A percentile compares a stretch with the other conserved stretches of the same genome.
Evolutionary conservation across 106 monocot genomes (phyloP).

Genomic region (Cymbidium sinense): DNA sequence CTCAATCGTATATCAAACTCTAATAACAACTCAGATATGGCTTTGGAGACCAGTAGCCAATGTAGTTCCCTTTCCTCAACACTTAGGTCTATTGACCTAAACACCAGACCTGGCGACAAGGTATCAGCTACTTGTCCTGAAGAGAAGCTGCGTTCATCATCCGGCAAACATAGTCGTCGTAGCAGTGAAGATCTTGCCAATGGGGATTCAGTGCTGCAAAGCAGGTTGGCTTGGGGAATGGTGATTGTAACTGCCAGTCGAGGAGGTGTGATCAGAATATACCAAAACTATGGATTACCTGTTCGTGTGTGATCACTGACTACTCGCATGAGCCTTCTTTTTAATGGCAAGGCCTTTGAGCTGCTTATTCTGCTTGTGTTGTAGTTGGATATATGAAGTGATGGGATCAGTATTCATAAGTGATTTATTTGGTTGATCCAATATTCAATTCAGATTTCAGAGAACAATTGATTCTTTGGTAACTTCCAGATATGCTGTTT

Average conservation of each 20-base stretch:
- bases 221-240: slow-evolving; percentile 42
- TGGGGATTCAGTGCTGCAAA: slow-evolving; percentile 7
- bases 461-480: neutral
- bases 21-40: neutral
- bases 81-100: neutral
- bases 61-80: neutral
- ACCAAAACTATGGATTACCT: slow-evolving; percentile 47
- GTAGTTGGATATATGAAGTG: too few relatives aligned
- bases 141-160: slow-evolving; percentile 25
- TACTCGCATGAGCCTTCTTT: neutral
- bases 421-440: too few relatives aligned
- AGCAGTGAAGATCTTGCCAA: slow-evolving; percentile 5
- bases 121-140: slow-evolving; percentile 34
- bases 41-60: neutral
- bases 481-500: too few relatives aligned
- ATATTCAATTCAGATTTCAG: too few relatives aligned
- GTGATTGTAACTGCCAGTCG: slow-evolving; percentile 50
- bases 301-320: neutral
- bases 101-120: slow-evolving; percentile 8
- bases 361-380: neutral
- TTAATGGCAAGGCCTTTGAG: neutral
- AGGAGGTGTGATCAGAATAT: slow-evolving; percentile 36
- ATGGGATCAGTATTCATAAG: too few relatives aligned
- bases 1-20: neutral
- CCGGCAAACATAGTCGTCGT: neutral